Percentiles rank a stretch among this genome's conserved stretches.
Evolutionary conservation across 1,284 basidiomycete species (phyloP).

Genomic region (Paramarasmius palmivorus): DNA sequence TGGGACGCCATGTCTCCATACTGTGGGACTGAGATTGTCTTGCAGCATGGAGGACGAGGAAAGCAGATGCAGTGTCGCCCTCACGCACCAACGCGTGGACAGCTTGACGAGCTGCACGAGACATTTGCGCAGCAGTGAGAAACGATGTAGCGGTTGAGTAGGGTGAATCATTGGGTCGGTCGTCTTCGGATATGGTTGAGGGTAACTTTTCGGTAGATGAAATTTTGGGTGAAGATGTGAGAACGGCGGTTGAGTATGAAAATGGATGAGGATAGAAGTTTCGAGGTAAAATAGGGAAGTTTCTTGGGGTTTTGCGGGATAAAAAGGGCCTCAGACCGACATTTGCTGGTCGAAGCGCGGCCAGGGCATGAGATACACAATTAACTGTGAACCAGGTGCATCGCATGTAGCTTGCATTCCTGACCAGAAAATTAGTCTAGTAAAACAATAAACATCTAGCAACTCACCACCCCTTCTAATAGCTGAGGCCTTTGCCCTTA

Average conservation of each 20-base stretch:
- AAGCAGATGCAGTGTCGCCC: slow-evolving; percentile 27
- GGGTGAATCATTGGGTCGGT: background rate
- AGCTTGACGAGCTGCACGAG: slow-evolving; percentile 53
- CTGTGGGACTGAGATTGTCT: slow-evolving; percentile 5
- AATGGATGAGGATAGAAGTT: background rate
- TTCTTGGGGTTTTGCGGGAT: background rate
- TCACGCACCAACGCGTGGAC: slow-evolving; percentile 46
- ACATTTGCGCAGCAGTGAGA: slow-evolving; percentile 42
- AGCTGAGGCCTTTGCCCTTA: background rate
- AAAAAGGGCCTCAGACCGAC: background rate
- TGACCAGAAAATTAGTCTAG: background rate
- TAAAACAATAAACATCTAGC: background rate
- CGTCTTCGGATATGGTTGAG: background rate
- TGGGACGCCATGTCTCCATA: background rate
- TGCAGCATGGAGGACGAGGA: slow-evolving; percentile 9
- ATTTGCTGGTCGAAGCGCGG: background rate
- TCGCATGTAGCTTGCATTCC: slow-evolving; percentile 18
- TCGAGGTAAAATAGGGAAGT: background rate
- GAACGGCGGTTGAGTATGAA: background rate
- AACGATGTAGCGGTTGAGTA: too few relatives aligned
- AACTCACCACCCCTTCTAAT: background rate
- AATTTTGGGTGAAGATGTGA: background rate
- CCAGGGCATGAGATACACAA: slow-evolving; percentile 6
- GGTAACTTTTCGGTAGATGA: background rate
- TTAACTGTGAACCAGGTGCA: slow-evolving; percentile 17